Percentiles rank a stretch among this genome's conserved stretches.
phyloP scores from a whole-genome alignment of 805 yeast genomes.

The Komagataella pseudopastoris region DNA sequence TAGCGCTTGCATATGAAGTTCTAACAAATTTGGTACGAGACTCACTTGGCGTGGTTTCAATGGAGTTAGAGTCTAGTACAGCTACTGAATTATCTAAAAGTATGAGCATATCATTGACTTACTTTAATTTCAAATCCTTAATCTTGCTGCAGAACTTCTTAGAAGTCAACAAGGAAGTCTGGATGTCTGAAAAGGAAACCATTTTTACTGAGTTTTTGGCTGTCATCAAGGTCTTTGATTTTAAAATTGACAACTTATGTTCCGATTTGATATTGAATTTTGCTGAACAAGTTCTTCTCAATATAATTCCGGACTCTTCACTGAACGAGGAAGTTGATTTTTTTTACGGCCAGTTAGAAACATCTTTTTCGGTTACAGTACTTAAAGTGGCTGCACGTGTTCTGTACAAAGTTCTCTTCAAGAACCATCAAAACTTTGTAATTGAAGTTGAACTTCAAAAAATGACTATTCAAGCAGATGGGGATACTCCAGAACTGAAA shows the following conservation, averaged over 20 bases:
- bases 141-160: conserved; percentile 13
- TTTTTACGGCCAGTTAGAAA: conserved; percentile 13
- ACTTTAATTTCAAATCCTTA: conserved; percentile 30
- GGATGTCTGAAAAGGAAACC: background rate
- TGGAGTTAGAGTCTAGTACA: conserved; percentile 13
- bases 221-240: conserved; percentile 16
- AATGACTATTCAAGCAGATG: conserved; percentile 15
- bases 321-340: conserved; percentile 17
- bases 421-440: conserved; percentile 42
- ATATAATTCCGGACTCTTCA: conserved; percentile 6
- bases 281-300: background rate
- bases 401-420: conserved; percentile 25
- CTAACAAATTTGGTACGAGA: conserved; percentile 26
- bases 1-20: conserved; percentile 18
- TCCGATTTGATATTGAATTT: background rate
- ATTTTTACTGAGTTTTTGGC: conserved; percentile 2
- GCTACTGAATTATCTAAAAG: conserved; percentile 7
- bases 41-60: conserved; percentile 25
- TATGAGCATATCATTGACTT: conserved; percentile 25
- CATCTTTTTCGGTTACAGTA: conserved; percentile 16
- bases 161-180: conserved; percentile 1
- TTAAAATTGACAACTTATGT: conserved; percentile 14
- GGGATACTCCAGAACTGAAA: conserved; percentile 12
- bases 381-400: conserved; percentile 30
- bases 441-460: conserved; percentile 46